These are phyloP conservation scores for Mycena vitilis DNA, from an alignment of 768 basidiomycete species.

Conservation along the genomic window DNA sequence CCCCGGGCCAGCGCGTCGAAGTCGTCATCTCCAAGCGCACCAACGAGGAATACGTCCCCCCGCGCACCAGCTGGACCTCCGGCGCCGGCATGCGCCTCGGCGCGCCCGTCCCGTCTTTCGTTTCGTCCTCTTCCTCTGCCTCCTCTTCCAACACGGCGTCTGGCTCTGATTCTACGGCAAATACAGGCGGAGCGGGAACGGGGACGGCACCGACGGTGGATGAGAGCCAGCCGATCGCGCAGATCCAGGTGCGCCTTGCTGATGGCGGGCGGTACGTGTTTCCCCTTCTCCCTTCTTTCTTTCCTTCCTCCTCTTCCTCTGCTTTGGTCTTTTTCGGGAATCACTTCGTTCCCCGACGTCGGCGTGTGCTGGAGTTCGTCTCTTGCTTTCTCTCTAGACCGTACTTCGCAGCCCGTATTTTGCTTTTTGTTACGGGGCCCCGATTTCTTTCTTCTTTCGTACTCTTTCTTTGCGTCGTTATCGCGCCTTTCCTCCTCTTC, in stretches of 20 bases:
- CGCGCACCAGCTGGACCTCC: slow-evolving; percentile 48
- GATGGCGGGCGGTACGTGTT: slow-evolving; percentile 84
- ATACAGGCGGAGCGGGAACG: slow-evolving; percentile 29
- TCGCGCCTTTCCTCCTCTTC: too few species aligned
- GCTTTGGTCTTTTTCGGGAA: too few species aligned
- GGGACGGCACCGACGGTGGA: slow-evolving; percentile 78
- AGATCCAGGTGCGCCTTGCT: slow-evolving; percentile 89
- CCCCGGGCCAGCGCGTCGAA: slow-evolving; percentile 84
- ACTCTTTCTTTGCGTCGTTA: not conserved
- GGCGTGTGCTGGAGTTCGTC: too few species aligned
- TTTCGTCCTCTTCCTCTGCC: slow-evolving; percentile 42
- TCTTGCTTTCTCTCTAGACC: too few species aligned
- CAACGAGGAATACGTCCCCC: slow-evolving; percentile 76
- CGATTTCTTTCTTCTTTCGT: too few species aligned
- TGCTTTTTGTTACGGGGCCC: too few species aligned
- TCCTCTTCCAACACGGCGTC: slow-evolving; percentile 21
- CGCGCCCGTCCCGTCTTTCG: slow-evolving; percentile 67
- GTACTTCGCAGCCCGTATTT: too few species aligned
- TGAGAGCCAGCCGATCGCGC: slow-evolving; percentile 83
- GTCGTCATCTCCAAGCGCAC: slow-evolving; percentile 79
- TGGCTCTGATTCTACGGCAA: too few species aligned
- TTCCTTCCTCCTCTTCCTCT: too few species aligned
- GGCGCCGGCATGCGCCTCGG: slow-evolving; percentile 70
- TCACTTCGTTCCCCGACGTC: too few species aligned
- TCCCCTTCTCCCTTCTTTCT: not conserved